These are phyloP conservation scores for Pseudonitzschia delicatissima DNA, from an alignment of 108 stramenopile species.

Conservation along the genomic window DNA sequence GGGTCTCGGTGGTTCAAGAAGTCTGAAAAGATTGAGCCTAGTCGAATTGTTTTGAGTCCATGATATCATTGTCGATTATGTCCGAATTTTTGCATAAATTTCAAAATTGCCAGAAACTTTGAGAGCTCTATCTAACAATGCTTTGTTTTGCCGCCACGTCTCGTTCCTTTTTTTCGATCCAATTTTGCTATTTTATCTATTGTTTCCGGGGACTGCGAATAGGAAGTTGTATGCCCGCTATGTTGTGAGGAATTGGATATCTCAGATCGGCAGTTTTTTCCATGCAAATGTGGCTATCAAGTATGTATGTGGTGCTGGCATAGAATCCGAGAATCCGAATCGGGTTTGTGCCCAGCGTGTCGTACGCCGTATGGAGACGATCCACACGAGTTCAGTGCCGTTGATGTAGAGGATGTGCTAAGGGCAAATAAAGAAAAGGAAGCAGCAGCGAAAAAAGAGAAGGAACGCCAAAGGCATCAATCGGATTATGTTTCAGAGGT, in stretches of 20 bases:
- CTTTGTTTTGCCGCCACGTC: too few species aligned
- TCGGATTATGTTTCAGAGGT: constrained; percentile 37
- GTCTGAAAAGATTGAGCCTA: too few species aligned
- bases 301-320: constrained; percentile 99
- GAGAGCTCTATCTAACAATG: too few species aligned
- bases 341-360: constrained; percentile 95
- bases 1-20: too few species aligned
- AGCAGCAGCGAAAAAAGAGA: constrained; percentile 72
- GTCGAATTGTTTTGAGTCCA: too few species aligned
- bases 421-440: constrained; percentile 89
- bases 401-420: constrained; percentile 89
- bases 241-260: constrained; percentile 97
- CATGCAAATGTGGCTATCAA: constrained; percentile 98
- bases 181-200: too few species aligned
- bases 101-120: too few species aligned
- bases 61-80: too few species aligned
- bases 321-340: constrained; percentile 94
- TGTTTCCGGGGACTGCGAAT: neutral
- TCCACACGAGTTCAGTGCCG: constrained; percentile 94
- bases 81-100: too few species aligned
- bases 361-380: constrained; percentile 95
- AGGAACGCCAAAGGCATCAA: constrained; percentile 59
- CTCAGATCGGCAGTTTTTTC: constrained; percentile 95
- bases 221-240: constrained; percentile 79
- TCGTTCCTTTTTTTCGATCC: too few species aligned